A percentile compares a stretch with the other conserved stretches of the same genome.
phyloP scores from a whole-genome alignment of 163 green algal species.

The Volvox carteri region DNA sequence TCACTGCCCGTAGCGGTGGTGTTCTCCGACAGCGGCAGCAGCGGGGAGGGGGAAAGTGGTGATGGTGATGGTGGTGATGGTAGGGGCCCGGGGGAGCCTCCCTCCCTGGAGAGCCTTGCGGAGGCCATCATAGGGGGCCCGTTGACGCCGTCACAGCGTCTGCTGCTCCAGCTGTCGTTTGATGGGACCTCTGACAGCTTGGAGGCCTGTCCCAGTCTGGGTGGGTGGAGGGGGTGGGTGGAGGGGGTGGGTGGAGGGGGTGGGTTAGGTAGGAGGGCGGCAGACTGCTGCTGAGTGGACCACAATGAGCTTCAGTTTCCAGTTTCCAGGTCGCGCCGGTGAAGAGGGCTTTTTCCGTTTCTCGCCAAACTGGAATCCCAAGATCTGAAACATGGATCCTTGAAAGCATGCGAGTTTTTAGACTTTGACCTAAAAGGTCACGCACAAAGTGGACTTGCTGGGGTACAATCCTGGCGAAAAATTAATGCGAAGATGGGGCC shows the following conservation, averaged over 20 bases:
- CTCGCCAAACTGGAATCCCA: not conserved
- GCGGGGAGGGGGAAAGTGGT: not conserved
- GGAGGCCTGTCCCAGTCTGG: not conserved
- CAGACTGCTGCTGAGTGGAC: not conserved
- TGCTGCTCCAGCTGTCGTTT: conserved; percentile 22
- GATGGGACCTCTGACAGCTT: conserved; percentile 1
- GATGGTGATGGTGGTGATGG: not conserved
- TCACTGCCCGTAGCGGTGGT: not conserved
- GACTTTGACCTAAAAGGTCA: too few relatives aligned
- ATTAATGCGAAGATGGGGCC: too few relatives aligned
- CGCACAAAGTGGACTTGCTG: too few relatives aligned
- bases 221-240: not conserved
- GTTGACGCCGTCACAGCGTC: conserved; percentile 1
- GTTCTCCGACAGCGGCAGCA: not conserved
- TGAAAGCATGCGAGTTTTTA: not conserved
- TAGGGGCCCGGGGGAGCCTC: not conserved
- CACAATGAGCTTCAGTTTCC: not conserved
- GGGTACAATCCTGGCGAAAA: too few relatives aligned
- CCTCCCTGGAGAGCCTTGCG: conserved; percentile 6
- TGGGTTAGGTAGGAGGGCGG: not conserved
- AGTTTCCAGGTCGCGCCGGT: not conserved
- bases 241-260: not conserved
- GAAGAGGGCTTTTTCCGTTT: not conserved
- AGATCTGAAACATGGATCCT: not conserved
- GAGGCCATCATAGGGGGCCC: not conserved